These are phyloP conservation scores for Suillus plorans DNA, from an alignment of 768 basidiomycete genomes.

Conservation along the genomic window DNA sequence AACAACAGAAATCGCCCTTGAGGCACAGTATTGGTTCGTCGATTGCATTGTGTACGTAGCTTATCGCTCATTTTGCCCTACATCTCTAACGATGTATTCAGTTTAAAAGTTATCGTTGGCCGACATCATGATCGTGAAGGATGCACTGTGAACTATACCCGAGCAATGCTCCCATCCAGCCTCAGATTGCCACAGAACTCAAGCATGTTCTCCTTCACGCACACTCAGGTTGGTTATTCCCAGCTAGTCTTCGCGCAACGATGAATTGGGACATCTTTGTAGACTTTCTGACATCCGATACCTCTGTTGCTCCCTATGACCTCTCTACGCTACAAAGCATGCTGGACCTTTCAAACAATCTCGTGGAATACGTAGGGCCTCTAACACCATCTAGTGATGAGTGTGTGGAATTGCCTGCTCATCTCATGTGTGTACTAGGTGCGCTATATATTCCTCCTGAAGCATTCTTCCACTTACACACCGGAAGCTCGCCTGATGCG, in stretches of 20 bases:
- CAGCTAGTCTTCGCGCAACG: neutral
- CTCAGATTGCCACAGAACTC: neutral
- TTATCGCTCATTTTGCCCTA: no score
- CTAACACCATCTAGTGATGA: neutral
- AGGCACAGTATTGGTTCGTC: slow-evolving; percentile 26
- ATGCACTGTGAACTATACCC: slow-evolving; percentile 9
- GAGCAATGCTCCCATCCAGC: neutral
- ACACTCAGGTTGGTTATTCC: neutral
- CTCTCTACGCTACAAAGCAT: slow-evolving; percentile 4
- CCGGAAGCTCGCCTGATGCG: slow-evolving; percentile 3
- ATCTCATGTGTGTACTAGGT: slow-evolving; percentile 11
- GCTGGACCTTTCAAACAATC: slow-evolving; percentile 2
- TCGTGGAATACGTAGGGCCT: slow-evolving; percentile 1
- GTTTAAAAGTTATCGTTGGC: neutral
- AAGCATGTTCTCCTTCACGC: slow-evolving; percentile 5
- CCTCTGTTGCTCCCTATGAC: slow-evolving; percentile 11
- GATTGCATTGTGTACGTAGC: neutral
- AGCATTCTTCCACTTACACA: slow-evolving; percentile 2
- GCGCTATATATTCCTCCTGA: neutral
- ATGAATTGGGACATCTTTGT: neutral
- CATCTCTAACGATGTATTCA: neutral
- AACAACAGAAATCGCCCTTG: slow-evolving; percentile 21
- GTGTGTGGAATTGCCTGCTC: neutral
- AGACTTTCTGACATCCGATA: slow-evolving; percentile 11
- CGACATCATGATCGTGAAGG: slow-evolving; percentile 1